Conservation (phyloP, 1,284 basidiomycete species). For the Microbotryum saponariae region DNA sequence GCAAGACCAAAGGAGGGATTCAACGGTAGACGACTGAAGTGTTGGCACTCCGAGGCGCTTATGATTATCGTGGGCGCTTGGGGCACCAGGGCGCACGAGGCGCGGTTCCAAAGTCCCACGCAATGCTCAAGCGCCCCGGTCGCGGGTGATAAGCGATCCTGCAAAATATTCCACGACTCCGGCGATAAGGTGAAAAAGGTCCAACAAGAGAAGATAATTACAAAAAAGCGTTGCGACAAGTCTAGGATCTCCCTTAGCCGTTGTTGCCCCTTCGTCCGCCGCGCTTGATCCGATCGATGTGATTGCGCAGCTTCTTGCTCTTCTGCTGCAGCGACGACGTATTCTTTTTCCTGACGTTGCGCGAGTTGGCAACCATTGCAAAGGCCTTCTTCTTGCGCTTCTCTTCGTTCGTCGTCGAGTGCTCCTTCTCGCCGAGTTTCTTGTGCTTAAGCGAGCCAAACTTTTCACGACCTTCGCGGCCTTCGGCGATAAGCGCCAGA, state of each 20-base stretch:
- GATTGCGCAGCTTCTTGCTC: constrained; percentile 25
- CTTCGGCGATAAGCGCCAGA: constrained; percentile 82
- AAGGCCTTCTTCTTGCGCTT: constrained; percentile 63
- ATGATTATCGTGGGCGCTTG: background rate
- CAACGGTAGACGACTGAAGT: no score
- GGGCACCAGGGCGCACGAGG: no score
- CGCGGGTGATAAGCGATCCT: background rate
- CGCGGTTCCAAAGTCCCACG: background rate
- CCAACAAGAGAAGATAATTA: no score
- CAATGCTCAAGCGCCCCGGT: background rate
- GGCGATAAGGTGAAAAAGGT: background rate
- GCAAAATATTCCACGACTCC: background rate
- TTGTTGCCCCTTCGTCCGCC: constrained; percentile 20
- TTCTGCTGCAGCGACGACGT: constrained; percentile 28
- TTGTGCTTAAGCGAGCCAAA: constrained; percentile 59
- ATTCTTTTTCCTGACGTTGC: constrained; percentile 14
- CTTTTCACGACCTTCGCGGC: constrained; percentile 91
- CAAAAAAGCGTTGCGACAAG: background rate
- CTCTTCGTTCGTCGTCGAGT: constrained; percentile 54
- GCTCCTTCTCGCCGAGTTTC: constrained; percentile 34
- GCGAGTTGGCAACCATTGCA: constrained; percentile 23
- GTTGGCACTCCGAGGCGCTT: no score
- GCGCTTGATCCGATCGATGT: constrained; percentile 18
- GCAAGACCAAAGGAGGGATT: no score
- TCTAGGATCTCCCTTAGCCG: background rate